phyloP scores from a whole-genome alignment of 208 protist species.

The Leishmania martiniquensis region DNA sequence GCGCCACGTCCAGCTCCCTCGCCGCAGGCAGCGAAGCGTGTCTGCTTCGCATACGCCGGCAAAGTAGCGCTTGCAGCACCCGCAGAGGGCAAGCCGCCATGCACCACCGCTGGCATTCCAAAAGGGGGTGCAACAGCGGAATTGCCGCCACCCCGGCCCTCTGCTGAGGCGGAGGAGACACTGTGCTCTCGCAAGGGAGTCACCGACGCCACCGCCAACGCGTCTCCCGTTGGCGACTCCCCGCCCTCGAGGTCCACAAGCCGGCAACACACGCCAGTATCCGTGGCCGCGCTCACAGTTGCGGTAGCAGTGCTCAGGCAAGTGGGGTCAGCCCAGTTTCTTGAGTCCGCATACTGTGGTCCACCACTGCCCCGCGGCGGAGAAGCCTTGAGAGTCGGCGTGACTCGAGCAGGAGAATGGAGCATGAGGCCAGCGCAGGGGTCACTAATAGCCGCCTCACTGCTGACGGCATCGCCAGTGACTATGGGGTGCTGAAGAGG shows the following conservation, averaged over 20 bases:
- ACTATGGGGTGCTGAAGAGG: background rate
- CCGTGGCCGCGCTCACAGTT: background rate
- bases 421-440: background rate
- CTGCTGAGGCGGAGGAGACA: background rate
- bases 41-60: background rate
- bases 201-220: background rate
- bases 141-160: background rate
- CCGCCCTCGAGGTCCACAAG: background rate
- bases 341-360: background rate
- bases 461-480: background rate
- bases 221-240: background rate
- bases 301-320: background rate
- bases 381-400: background rate
- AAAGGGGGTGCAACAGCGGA: background rate
- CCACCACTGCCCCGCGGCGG: background rate
- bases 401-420: background rate
- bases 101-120: background rate
- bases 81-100: background rate
- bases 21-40: background rate
- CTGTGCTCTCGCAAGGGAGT: slow-evolving; percentile 10
- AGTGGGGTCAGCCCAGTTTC: background rate
- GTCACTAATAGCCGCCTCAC: background rate
- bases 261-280: background rate
- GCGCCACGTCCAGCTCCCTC: background rate
- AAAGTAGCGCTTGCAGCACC: background rate